Evolutionary conservation across 1,284 basidiomycete genomes (phyloP), one percentile per base, ranked within the genome.

Genomic region (Heterobasidion irregulare): DNA sequence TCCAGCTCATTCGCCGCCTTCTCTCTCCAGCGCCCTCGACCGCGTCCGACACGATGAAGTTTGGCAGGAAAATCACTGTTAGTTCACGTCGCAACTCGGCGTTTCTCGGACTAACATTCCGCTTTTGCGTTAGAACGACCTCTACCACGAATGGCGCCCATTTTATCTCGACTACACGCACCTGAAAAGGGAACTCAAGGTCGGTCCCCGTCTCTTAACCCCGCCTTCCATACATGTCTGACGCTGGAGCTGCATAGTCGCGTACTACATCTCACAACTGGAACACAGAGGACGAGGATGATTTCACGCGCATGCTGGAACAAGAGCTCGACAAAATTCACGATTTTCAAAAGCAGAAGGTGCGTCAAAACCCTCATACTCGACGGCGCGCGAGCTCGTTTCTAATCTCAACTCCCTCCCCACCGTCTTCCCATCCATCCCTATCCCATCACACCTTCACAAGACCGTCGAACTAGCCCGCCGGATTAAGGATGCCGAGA

Each of bases 311-410:
- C 45, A 79, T 89, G 72, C 84, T 98, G 56, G 88, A 92, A 66
- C 77, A 77, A 58, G 94, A 99, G 73, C 79, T 99, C 48, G 92
- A 96, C 67, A 99, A 99, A 76, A 89, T 98, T 56, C 91, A 98
- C 66, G 86, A 88, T 65, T 99, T 99, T 70, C 97, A 99, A 68
- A 92, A 88, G 66, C 74, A 79, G 49, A 99, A 98, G 82, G 92
- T 87, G 52, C 58, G 75, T 64, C 50, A 18, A 5, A 12, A 56
- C 3, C 18, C 44, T 6, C 56, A 34, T 8, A 10, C 10, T 16
- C 26, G 9, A 47, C 12, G 12, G 46, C 18, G 6, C 26, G 10
- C 18, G 18, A 12, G 10, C 26, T 47, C 7, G 10, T 47, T 3
- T 16, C 46, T 47, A 26, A 15, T 47, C 26, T 10, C 46, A 18